These are phyloP conservation scores for Phialophora expanda DNA, from an alignment of 2,329 filamentous ascomycete species.

Conservation along the genomic window DNA sequence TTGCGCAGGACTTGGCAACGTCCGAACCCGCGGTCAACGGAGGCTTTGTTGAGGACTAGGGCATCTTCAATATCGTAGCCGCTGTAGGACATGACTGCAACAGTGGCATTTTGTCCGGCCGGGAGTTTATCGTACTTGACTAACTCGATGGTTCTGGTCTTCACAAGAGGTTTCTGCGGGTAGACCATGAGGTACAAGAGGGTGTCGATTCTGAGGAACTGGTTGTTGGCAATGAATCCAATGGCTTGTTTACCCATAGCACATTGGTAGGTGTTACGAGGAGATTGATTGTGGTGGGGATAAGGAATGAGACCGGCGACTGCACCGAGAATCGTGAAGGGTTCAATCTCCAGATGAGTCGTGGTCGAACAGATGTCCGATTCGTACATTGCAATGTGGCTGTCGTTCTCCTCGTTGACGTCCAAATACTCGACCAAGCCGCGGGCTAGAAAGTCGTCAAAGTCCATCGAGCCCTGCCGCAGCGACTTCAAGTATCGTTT, in stretches of 20 bases:
- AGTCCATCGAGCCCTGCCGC: conserved; percentile 81
- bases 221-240: conserved; percentile 96
- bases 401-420: conserved; percentile 95
- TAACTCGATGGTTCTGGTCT: conserved; percentile 93
- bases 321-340: conserved; percentile 93
- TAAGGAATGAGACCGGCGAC: conserved; percentile 97
- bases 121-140: conserved; percentile 97
- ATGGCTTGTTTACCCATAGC: conserved; percentile 99
- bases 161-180: conserved; percentile 96
- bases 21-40: conserved; percentile 91
- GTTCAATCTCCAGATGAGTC: conserved; percentile 96
- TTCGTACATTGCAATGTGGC: conserved; percentile 89
- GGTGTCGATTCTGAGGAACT: conserved; percentile 96
- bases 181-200: conserved; percentile 96
- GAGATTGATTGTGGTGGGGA: conserved; percentile 98
- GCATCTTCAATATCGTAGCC: conserved; percentile 99
- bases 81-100: conserved; percentile 99
- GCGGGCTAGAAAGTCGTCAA: conserved; percentile 89
- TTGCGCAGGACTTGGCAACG: conserved; percentile 98
- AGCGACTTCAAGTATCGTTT: conserved; percentile 78
- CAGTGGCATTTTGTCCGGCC: conserved; percentile 93
- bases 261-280: conserved; percentile 97
- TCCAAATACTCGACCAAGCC: conserved; percentile 96
- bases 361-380: conserved; percentile 79
- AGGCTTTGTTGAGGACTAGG: conserved; percentile 93